Evolutionary conservation across 2,329 filamentous ascomycete genomes (phyloP).

Genomic region (Aspergillus caelatus): DNA sequence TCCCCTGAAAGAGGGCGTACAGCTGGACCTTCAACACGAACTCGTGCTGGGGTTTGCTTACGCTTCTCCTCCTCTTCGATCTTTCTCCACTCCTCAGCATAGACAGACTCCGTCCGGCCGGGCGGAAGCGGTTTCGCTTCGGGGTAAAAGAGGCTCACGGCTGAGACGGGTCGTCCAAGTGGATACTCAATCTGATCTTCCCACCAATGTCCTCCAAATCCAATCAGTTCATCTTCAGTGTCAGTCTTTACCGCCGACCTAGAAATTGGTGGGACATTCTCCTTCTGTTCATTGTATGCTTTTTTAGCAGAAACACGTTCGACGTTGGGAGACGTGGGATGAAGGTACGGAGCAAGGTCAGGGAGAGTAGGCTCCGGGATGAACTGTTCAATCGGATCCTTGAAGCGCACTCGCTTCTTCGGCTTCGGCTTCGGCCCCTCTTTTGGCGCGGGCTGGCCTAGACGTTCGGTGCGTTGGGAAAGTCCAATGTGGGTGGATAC

Average conservation of each 20-base stretch:
- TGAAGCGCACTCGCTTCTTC: conserved; percentile 17
- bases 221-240: conserved; percentile 6
- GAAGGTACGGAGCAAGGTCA: conserved; percentile 18
- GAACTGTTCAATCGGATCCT: conserved; percentile 13
- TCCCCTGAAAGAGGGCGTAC: conserved; percentile 38
- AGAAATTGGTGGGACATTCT: conserved; percentile 17
- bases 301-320: background rate
- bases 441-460: background rate
- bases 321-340: background rate
- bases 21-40: conserved; percentile 31
- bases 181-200: conserved; percentile 19
- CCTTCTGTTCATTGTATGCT: conserved; percentile 16
- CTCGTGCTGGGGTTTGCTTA: conserved; percentile 23
- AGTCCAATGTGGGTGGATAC: background rate
- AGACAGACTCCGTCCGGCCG: conserved; percentile 33
- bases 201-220: conserved; percentile 25
- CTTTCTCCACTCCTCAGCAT: conserved; percentile 29
- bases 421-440: background rate
- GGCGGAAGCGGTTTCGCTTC: conserved; percentile 25
- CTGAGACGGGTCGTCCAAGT: conserved; percentile 32
- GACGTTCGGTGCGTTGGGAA: background rate
- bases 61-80: conserved; percentile 29
- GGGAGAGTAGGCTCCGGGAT: background rate
- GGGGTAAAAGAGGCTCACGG: conserved; percentile 32
- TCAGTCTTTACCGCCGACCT: background rate